Evolutionary conservation across 2,329 filamentous ascomycete genomes (phyloP).

Genomic region (Cryphonectria carpinicola): DNA sequence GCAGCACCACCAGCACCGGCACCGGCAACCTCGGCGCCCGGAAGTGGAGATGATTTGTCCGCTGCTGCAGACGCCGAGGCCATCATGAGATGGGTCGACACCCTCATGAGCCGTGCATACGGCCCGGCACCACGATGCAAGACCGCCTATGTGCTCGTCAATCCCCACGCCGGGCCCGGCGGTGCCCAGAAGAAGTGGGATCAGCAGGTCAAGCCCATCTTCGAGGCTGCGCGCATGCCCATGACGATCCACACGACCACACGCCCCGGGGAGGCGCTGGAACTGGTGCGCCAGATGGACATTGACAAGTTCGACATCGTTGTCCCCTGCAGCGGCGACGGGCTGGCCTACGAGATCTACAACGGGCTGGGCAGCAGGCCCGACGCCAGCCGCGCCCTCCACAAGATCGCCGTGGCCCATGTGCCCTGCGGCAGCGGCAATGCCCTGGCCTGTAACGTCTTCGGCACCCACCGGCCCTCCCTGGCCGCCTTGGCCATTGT

Average conservation of each 20-base stretch:
- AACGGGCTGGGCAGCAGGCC: constrained; percentile 81
- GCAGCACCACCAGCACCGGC: too few species aligned
- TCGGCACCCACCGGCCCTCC: constrained; percentile 76
- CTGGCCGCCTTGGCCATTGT: constrained; percentile 81
- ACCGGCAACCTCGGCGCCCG: constrained; percentile 2
- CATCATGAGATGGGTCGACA: constrained; percentile 64
- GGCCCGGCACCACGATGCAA: constrained; percentile 68
- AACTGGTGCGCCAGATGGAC: constrained; percentile 76
- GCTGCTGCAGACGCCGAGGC: constrained; percentile 41
- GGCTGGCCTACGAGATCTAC: constrained; percentile 89
- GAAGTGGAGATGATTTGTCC: constrained; percentile 34
- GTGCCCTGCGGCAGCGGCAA: constrained; percentile 94
- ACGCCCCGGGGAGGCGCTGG: constrained; percentile 75
- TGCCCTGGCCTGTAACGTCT: constrained; percentile 87
- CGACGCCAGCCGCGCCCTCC: constrained; percentile 75
- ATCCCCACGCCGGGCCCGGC: constrained; percentile 88
- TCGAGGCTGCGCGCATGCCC: constrained; percentile 78
- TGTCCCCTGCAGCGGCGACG: constrained; percentile 89
- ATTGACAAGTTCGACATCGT: constrained; percentile 82
- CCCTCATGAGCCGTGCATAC: constrained; percentile 73
- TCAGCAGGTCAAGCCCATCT: constrained; percentile 76
- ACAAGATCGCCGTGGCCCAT: constrained; percentile 79
- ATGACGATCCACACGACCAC: constrained; percentile 75
- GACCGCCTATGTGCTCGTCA: constrained; percentile 85
- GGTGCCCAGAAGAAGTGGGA: constrained; percentile 73